phyloP scores from a whole-genome alignment of 2,329 filamentous ascomycete species.

The Diaporthe amygdali region DNA sequence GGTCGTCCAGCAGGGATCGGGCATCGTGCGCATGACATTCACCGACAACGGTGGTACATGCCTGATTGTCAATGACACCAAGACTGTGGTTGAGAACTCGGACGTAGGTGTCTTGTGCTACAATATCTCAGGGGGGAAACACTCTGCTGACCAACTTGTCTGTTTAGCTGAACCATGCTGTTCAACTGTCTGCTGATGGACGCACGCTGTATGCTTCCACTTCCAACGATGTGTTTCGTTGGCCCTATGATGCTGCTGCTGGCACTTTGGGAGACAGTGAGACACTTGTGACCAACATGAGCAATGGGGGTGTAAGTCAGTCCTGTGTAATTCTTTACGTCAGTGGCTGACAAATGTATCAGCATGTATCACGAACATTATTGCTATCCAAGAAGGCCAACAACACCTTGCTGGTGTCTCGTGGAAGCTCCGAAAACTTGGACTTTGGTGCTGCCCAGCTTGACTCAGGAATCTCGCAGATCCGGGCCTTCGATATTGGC shows the following conservation, averaged over 20 bases:
- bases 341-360: background rate
- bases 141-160: background rate
- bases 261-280: constrained; percentile 50
- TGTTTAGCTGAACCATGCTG: constrained; percentile 58
- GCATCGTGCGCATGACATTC: constrained; percentile 47
- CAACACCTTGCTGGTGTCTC: constrained; percentile 66
- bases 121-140: too few relatives aligned
- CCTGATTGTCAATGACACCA: constrained; percentile 41
- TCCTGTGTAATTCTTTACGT: background rate
- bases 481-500: constrained; percentile 61
- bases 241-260: constrained; percentile 65
- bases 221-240: constrained; percentile 63
- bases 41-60: constrained; percentile 49
- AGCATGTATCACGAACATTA: constrained; percentile 70
- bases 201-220: constrained; percentile 63
- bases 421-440: constrained; percentile 68
- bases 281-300: constrained; percentile 68
- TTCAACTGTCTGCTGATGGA: constrained; percentile 58
- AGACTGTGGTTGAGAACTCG: constrained; percentile 40
- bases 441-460: constrained; percentile 59
- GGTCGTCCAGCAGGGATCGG: constrained; percentile 47
- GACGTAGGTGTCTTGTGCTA: constrained; percentile 36
- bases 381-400: constrained; percentile 61
- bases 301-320: constrained; percentile 47
- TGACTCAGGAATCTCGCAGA: constrained; percentile 65